Conservation (phyloP, 2,329 filamentous ascomycete genomes). For the Pseudogymnoascus sp. region DNA sequence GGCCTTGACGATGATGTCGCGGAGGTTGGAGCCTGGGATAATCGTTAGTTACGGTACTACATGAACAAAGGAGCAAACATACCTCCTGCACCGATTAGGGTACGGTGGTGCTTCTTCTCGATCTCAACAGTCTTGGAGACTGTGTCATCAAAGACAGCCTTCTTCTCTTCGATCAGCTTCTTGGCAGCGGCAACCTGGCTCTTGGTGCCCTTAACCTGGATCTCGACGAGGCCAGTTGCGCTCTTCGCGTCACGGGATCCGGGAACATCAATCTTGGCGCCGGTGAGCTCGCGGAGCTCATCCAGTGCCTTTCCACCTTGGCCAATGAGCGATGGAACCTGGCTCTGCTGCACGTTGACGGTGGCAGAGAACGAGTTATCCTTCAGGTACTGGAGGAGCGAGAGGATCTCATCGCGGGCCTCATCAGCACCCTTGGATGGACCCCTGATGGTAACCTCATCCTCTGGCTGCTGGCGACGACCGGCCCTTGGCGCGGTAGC, state of each 20-base stretch:
- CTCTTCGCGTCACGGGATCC: slow-evolving; percentile 64
- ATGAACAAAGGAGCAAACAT: slow-evolving; percentile 33
- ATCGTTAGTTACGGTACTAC: slow-evolving; percentile 36
- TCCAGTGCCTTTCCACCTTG: slow-evolving; percentile 87
- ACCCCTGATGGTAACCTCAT: slow-evolving; percentile 87
- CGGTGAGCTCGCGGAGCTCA: slow-evolving; percentile 73
- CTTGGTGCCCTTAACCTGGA: slow-evolving; percentile 88
- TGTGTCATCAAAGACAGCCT: slow-evolving; percentile 83
- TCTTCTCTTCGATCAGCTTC: slow-evolving; percentile 81
- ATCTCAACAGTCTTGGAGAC: slow-evolving; percentile 76
- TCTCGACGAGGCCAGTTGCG: slow-evolving; percentile 66
- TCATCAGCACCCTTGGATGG: slow-evolving; percentile 89
- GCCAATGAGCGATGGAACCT: slow-evolving; percentile 90
- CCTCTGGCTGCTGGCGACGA: slow-evolving; percentile 65
- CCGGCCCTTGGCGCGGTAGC: slow-evolving; percentile 50
- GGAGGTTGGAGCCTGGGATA: slow-evolving; percentile 68
- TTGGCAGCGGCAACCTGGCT: slow-evolving; percentile 84
- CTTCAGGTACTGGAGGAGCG: slow-evolving; percentile 78
- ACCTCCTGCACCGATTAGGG: slow-evolving; percentile 84
- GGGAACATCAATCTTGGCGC: slow-evolving; percentile 87
- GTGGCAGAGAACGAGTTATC: slow-evolving; percentile 77
- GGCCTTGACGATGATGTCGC: slow-evolving; percentile 76
- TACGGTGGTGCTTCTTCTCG: slow-evolving; percentile 89
- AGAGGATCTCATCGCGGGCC: slow-evolving; percentile 84
- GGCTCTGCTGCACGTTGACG: slow-evolving; percentile 81